phyloP scores from a whole-genome alignment of 176 grass and related monocot genomes.

The Oryza coarctata region DNA sequence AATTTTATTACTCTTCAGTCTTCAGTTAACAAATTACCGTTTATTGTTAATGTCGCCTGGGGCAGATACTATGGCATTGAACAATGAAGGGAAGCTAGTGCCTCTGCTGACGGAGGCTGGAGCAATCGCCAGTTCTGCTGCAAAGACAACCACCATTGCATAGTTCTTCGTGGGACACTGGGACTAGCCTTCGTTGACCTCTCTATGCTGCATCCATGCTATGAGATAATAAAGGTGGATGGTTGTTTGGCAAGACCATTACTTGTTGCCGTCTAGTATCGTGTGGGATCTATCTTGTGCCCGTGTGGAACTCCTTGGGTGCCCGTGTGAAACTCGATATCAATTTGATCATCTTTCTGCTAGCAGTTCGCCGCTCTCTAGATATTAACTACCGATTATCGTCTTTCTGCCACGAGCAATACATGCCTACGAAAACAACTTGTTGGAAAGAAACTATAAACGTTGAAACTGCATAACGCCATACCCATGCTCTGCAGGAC shows the following conservation, averaged over 20 bases:
- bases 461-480: not conserved
- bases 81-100: constrained; percentile 58
- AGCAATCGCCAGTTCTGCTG: constrained; percentile 44
- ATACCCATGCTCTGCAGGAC: not conserved
- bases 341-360: not conserved
- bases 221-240: constrained; percentile 37
- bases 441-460: not conserved
- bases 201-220: not conserved
- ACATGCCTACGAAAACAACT: not conserved
- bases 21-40: constrained; percentile 11
- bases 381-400: not conserved
- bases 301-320: constrained; percentile 4
- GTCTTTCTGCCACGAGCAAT: not conserved
- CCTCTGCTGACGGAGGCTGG: constrained; percentile 75
- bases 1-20: not conserved
- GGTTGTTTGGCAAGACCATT: not conserved
- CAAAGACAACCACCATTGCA: constrained; percentile 14
- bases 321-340: constrained; percentile 11
- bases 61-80: constrained; percentile 50
- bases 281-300: not conserved
- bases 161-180: not conserved
- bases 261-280: constrained; percentile 3
- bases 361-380: not conserved
- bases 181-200: too few species aligned
- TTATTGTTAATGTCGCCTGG: not conserved